Evolutionary conservation across 495 filamentous ascomycete species (phyloP).

Genomic region (Aspergillus asperescens): DNA sequence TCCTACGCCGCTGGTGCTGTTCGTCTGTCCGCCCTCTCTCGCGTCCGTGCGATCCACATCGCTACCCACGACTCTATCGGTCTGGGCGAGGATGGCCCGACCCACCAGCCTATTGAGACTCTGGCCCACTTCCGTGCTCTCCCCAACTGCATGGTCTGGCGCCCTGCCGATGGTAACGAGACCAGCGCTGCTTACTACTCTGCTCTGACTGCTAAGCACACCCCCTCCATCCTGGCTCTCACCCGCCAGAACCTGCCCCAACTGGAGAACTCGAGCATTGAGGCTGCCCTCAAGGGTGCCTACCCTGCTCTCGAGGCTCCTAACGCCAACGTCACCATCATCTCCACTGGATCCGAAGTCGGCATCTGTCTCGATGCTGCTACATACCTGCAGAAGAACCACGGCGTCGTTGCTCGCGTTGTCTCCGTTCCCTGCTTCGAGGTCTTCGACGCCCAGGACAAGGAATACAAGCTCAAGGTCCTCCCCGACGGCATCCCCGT

Average conservation of each 20-base stretch:
- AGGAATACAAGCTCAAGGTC: constrained; percentile 87
- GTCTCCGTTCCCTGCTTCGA: constrained; percentile 97
- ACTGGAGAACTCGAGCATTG: constrained; percentile 85
- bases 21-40: constrained; percentile 87
- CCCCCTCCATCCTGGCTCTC: constrained; percentile 86
- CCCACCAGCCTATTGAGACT: constrained; percentile 99
- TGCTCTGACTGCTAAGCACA: constrained; percentile 83
- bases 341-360: constrained; percentile 95
- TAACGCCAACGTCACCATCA: constrained; percentile 80
- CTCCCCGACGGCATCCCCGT: constrained; percentile 93
- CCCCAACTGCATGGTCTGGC: constrained; percentile 99
- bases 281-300: constrained; percentile 84
- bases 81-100: constrained; percentile 97
- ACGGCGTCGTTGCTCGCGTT: constrained; percentile 82
- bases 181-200: constrained; percentile 96
- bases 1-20: constrained; percentile 96
- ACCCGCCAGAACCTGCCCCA: constrained; percentile 99
- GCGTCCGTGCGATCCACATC: constrained; percentile 88
- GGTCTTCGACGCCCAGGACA: constrained; percentile 90
- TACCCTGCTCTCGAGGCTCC: constrained; percentile 84
- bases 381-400: constrained; percentile 82
- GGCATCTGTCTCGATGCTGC: constrained; percentile 87
- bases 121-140: constrained; percentile 98
- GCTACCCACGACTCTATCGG: constrained; percentile 99
- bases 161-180: constrained; percentile 98